Percentiles rank a stretch among this genome's conserved stretches.
phyloP scores from a whole-genome alignment of 805 yeast species.

The Saturnispora dispora region DNA sequence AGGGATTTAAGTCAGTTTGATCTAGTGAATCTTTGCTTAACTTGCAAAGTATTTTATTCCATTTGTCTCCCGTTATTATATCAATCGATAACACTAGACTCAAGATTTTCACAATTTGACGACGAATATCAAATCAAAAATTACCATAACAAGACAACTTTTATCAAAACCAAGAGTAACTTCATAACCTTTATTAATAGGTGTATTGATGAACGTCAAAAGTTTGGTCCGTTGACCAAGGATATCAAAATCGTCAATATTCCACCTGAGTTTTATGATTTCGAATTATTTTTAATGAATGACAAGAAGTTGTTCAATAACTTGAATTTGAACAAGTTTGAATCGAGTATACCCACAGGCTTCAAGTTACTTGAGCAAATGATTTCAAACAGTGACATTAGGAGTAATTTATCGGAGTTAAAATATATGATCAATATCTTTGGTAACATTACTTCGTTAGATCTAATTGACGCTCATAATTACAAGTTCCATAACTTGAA shows the following conservation, averaged over 20 bases:
- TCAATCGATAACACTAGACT: slow-evolving; percentile 18
- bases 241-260: slow-evolving; percentile 14
- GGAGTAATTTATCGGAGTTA: slow-evolving; percentile 5
- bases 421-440: slow-evolving; percentile 7
- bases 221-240: slow-evolving; percentile 1
- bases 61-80: slow-evolving; percentile 14
- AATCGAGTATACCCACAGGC: slow-evolving; percentile 11
- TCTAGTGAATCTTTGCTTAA: slow-evolving; percentile 12
- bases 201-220: background rate
- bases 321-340: background rate
- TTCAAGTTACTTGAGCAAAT: slow-evolving; percentile 11
- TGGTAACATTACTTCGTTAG: background rate
- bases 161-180: slow-evolving; percentile 8
- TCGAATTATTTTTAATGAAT: slow-evolving; percentile 13
- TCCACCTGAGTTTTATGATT: slow-evolving; percentile 24
- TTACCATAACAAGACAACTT: slow-evolving; percentile 4
- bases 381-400: slow-evolving; percentile 1
- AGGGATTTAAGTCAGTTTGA: slow-evolving; percentile 21
- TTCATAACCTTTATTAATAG: slow-evolving; percentile 5
- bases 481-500: slow-evolving; percentile 6
- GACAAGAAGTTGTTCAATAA: background rate
- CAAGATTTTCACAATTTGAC: slow-evolving; percentile 21
- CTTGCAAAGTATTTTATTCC: slow-evolving; percentile 8
- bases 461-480: background rate
- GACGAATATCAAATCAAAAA: slow-evolving; percentile 17